Conservation (phyloP, 441 rosid genomes). For the Gossypium laxum region DNA sequence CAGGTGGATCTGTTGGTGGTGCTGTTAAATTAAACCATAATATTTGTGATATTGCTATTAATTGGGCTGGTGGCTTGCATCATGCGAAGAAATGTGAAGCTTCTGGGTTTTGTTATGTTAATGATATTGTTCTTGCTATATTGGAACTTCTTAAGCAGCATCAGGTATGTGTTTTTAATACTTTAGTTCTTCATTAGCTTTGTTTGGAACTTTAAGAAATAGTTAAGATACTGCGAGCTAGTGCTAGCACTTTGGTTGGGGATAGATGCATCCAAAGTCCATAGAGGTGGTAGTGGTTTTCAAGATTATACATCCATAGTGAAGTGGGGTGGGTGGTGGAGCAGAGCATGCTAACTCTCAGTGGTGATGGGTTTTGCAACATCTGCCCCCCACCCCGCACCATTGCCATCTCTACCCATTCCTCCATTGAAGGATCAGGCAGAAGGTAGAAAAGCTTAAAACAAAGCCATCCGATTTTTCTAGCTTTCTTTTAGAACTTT, state of each 20-base stretch:
- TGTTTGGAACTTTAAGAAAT: not conserved
- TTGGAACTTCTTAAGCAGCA: conserved; percentile 57
- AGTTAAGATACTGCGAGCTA: not conserved
- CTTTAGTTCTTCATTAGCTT: not conserved
- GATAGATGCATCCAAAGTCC: not conserved
- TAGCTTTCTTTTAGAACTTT: not conserved
- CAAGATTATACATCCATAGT: too few species aligned
- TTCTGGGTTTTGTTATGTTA: conserved; percentile 71
- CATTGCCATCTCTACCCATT: not conserved
- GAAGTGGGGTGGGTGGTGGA: too few species aligned
- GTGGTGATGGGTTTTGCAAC: too few species aligned
- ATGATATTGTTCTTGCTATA: conserved; percentile 63
- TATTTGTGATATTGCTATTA: conserved; percentile 55
- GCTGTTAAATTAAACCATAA: conserved; percentile 43
- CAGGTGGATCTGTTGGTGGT: conserved; percentile 64
- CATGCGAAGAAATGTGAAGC: conserved; percentile 78
- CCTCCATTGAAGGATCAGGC: not conserved
- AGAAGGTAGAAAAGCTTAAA: not conserved
- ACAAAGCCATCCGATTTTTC: not conserved
- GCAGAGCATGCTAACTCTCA: too few species aligned
- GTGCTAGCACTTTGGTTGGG: not conserved
- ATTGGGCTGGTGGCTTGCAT: conserved; percentile 77
- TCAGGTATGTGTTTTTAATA: conserved; percentile 27
- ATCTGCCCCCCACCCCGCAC: too few species aligned
- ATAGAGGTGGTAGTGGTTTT: not conserved